Percentiles rank a stretch among this genome's conserved stretches.
phyloP scores from a whole-genome alignment of 345 rosid genomes.

The Pseudoturritis turrita region DNA sequence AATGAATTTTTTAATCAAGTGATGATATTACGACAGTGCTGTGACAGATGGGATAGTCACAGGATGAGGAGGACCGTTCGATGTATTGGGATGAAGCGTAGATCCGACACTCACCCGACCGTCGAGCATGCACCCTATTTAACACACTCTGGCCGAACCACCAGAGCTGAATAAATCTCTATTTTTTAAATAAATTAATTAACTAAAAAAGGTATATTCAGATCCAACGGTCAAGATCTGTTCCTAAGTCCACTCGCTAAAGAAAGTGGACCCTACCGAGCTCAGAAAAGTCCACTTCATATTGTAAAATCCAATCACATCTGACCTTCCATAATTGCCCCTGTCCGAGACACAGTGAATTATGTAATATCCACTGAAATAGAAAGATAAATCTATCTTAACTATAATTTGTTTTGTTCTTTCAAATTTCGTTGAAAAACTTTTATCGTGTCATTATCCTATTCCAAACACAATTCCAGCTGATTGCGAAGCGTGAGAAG shows the following conservation, averaged over 20 bases:
- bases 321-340: not conserved
- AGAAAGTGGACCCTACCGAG: constrained; percentile 8
- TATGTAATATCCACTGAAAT: not conserved
- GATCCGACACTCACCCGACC: constrained; percentile 65
- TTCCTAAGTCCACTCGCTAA: constrained; percentile 14
- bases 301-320: constrained; percentile 13
- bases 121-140: constrained; percentile 33
- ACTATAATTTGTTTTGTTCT: no score
- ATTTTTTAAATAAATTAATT: not conserved
- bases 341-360: not conserved
- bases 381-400: no score
- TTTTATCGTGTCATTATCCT: no score
- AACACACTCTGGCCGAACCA: constrained; percentile 43
- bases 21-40: constrained; percentile 4
- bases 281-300: constrained; percentile 26
- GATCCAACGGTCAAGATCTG: constrained; percentile 45
- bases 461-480: no score
- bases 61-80: constrained; percentile 25
- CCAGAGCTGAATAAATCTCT: not conserved
- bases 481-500: no score
- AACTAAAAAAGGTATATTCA: not conserved
- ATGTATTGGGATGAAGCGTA: not conserved
- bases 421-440: no score
- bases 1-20: not conserved
- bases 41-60: not conserved